Conservation (phyloP, 257 asterid species). For the Lithospermum erythrorhizon region DNA sequence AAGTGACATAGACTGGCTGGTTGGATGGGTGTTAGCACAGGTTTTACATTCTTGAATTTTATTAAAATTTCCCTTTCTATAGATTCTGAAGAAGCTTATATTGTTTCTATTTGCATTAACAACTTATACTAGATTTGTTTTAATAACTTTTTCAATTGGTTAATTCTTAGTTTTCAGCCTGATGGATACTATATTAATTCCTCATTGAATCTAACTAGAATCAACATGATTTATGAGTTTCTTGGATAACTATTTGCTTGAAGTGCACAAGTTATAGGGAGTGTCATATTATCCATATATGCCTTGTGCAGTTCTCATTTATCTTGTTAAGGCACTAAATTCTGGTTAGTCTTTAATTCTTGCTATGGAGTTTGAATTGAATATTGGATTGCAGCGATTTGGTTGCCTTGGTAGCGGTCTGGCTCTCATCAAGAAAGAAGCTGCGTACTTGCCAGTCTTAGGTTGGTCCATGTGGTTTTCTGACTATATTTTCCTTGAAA, state of each 20-base stretch:
- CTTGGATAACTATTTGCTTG: too few species aligned
- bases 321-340: too few species aligned
- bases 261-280: too few species aligned
- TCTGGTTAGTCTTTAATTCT: background rate
- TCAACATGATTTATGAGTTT: slow-evolving; percentile 7
- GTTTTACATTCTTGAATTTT: slow-evolving; percentile 22
- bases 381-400: slow-evolving; percentile 34
- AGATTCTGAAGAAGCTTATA: too few species aligned
- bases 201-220: slow-evolving; percentile 1
- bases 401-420: slow-evolving; percentile 74
- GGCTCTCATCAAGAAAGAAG: slow-evolving; percentile 53
- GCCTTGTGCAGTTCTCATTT: too few species aligned
- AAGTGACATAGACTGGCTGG: slow-evolving; percentile 83
- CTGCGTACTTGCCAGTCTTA: slow-evolving; percentile 50
- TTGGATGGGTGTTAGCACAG: slow-evolving; percentile 82
- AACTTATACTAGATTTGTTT: too few species aligned
- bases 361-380: background rate
- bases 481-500: slow-evolving; percentile 49
- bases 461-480: slow-evolving; percentile 93
- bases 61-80: too few species aligned
- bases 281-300: too few species aligned
- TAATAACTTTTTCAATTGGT: too few species aligned
- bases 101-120: too few species aligned
- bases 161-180: background rate
- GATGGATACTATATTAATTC: background rate